phyloP scores from a whole-genome alignment of 208 protist species.

The Acanthamoeba sp. region DNA sequence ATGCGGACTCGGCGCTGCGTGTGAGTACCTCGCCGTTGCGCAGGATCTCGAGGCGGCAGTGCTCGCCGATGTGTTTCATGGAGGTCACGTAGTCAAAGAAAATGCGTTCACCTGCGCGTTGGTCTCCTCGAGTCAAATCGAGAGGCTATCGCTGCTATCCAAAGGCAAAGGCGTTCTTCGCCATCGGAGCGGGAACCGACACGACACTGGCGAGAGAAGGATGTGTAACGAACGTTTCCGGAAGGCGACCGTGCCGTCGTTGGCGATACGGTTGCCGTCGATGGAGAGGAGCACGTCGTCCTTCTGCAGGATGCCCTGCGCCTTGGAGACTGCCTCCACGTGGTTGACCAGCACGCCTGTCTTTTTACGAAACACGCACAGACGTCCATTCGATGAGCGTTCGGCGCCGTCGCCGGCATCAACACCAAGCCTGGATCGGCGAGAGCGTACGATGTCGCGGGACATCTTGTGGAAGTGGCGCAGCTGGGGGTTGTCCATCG shows the following conservation, averaged over 20 bases:
- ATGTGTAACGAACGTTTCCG: conserved; percentile 68
- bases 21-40: conserved; percentile 35
- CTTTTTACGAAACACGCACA: background rate
- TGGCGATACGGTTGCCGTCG: conserved; percentile 80
- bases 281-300: conserved; percentile 82
- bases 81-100: conserved; percentile 80
- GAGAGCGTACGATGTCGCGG: background rate
- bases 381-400: background rate
- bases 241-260: conserved; percentile 84
- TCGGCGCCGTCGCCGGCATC: no score
- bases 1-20: no score
- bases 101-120: conserved; percentile 71
- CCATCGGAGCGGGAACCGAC: no score
- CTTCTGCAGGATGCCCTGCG: conserved; percentile 71
- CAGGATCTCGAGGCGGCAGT: conserved; percentile 35
- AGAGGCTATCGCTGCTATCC: no score
- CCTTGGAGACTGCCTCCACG: conserved; percentile 35
- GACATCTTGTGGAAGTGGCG: conserved; percentile 75
- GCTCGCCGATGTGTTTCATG: conserved; percentile 76
- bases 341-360: conserved; percentile 81
- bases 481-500: conserved; percentile 73
- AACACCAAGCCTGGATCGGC: no score
- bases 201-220: no score
- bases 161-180: no score
- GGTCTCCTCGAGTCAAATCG: no score